Evolutionary conservation across 805 yeast species (phyloP), one percentile per base, ranked within the genome.

Genomic region (Candida ficus): DNA sequence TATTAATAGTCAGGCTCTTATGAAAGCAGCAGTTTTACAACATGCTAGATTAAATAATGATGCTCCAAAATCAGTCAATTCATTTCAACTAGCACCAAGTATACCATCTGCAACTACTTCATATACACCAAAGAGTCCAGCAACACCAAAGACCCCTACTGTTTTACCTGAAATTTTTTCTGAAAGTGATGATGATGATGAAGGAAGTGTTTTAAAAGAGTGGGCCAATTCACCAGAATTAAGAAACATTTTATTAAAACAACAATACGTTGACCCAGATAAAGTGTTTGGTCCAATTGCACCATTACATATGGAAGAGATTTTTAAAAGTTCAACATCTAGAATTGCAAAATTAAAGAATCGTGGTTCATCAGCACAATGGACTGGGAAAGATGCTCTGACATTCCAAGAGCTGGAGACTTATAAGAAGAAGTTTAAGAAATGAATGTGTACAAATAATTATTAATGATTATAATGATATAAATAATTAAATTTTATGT

Each of bases 251-350:
- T 60, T 79, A 29, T 46, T 61, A 19, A 53, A 60, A 18, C 74
- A 70, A 44, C 82, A 78, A 53, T 57, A 56, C 22, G 63, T 81
- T 45, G 81, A 87, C 53, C 90, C 93, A 0, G 77, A 70, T 45
- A 57, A 68, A 16, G 73, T 87, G 1, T 86, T 88, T 63, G 95
- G 95, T 0, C 81, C 84, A 7, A 73, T 83, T 25, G 83, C 84
- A 0, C 79, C 79, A 2, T 63, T 84, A 43, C 74, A 78, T 38
- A 77, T 82, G 64, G 86, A 78, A 39, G 87, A 80, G 46, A 76
- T 84, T 4, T 86, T 84, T 54, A 72, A 68, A 26, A 48, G 47
- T n/a, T 62, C 77, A 4, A 39, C 43, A 6, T 22, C 46, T 10
- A 64, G 71, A 38, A 58, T 71, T 4, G 66, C 78, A n/a, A 68